Evolutionary conservation across 2,329 filamentous ascomycete species (phyloP), one percentile per base, ranked within the genome.

Genomic region (Purpureocillium takamizusanense): DNA sequence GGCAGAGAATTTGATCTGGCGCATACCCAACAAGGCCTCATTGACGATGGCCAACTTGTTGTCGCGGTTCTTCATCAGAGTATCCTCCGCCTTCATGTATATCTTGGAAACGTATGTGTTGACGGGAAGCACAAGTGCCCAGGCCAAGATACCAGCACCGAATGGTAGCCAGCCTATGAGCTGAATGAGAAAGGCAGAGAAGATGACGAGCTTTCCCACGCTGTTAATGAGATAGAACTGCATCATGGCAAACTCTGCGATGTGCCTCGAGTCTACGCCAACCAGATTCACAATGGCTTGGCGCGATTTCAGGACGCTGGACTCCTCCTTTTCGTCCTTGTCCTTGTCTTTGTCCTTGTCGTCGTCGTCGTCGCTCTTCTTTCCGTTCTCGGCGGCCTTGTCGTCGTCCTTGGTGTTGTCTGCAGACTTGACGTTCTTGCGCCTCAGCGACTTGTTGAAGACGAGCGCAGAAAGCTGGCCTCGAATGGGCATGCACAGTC

Each of bases 1-100:
- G 1, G 85, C 85, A 1, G 83, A 83, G 49, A 90, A 88, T 52
- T 92, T 92, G 62, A 92, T 86, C 57, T 92, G 86, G 1, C 84
- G 76, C 46, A 90, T 89, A 7, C 85, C 85, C 48, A 84, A 75
- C 1, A 92, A 62, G 1, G 81, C 83, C 56, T 92, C 85, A 1
- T 83, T 84, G 23, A 92, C 72, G 12, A 88, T 73, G 1, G 74
- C 80, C 60, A 88, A 71, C 59, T 89, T 90, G 39, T 77, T 69
- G 55, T 90, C 86, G 33, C 85, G 70, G 21, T 80, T 69, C 53
- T 83, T 84, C 83, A 89, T 89, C 36, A 90, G 58, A 36, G 69
- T 64, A 39, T 83, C 80, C 50, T 87, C 81, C 4, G 78, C 73
- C 16, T 63, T 66, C 1, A 79, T 65, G 51, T 86, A 86, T 15